A percentile compares a stretch with the other conserved stretches of the same genome.
These are phyloP conservation scores for Penicillium alfredii DNA, from an alignment of 495 filamentous ascomycete genomes.

Conservation along the genomic window DNA sequence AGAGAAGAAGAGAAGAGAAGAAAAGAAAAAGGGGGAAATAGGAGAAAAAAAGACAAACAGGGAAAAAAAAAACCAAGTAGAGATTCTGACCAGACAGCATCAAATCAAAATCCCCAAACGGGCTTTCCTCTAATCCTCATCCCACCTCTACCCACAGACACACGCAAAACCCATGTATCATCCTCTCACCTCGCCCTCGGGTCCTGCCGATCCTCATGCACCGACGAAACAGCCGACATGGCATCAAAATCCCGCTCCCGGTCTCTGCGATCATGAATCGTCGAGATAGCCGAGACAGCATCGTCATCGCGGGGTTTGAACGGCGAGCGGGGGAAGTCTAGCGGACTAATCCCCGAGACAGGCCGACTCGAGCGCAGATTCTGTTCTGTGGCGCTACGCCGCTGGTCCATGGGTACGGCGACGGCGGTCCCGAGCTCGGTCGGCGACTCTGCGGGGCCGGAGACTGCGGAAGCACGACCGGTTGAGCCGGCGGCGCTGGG, in stretches of 20 bases:
- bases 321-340: conserved; percentile 17
- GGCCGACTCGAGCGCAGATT: conserved; percentile 7
- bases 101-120: too few species aligned
- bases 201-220: conserved; percentile 19
- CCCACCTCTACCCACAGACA: too few species aligned
- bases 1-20: too few species aligned
- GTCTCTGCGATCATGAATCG: conserved; percentile 11
- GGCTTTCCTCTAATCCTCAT: too few species aligned
- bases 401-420: conserved; percentile 13
- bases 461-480: background rate
- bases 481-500: background rate
- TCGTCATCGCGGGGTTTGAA: conserved; percentile 26
- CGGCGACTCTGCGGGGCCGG: background rate
- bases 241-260: conserved; percentile 23
- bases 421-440: conserved; percentile 12
- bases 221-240: conserved; percentile 34
- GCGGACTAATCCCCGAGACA: conserved; percentile 2
- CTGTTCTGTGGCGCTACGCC: conserved; percentile 10
- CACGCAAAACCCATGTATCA: too few species aligned
- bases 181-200: too few species aligned
- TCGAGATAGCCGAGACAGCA: conserved; percentile 27
- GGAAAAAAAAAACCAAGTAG: too few species aligned
- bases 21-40: too few species aligned
- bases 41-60: too few species aligned
- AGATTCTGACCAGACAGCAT: too few species aligned